Base-by-base conservation (phyloP, 179 eudicot genomes). In the Gypsophila paniculata region DNA sequence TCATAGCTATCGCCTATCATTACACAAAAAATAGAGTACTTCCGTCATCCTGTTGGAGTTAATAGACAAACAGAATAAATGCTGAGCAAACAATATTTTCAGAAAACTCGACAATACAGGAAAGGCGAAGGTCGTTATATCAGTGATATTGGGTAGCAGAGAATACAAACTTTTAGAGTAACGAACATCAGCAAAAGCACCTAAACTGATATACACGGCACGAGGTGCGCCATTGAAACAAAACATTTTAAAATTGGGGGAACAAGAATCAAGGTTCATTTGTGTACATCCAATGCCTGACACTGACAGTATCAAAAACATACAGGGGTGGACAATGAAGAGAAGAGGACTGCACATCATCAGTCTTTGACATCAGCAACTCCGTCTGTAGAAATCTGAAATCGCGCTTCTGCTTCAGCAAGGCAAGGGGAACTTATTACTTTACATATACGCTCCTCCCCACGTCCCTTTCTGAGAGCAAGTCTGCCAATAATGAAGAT, bases 361-460 rank as follows among this genome's bases (percentile, higher is more conserved):
- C 78, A 91, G 79, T 94, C 99, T 83, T 94, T 94, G 51, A 83
- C 97, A 78, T 91, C 97, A 38, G 82, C 79, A 44, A 94, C 93
- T 46, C 97, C 98, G 68, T 91, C 96, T 15, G 81, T 8, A 32
- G 88, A 76, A 36, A 94, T 94, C 83, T 88, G 94, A 83, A 94
- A 91, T 58, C 99, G 85, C 17, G 99, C 99, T 77, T 91, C 99
- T 69, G 97, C 94, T 82, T 94, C 99, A 70, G 97, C 88, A 60
- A 94, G 86, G 79, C 97, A 94, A 0, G 99, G 99, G 17, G 97
- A 94, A 74, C 99, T 91, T 68, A 94, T 89, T 70, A 94, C 97
- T 82, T 94, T 94, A 71, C 99, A 94, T 64, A 94, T 85, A n/a
- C 97, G 88, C 77, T 94, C 99, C 71, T 91, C 97, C 18, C 80